phyloP scores from a whole-genome alignment of 257 asterid genomes.

The Perilla frutescens region DNA sequence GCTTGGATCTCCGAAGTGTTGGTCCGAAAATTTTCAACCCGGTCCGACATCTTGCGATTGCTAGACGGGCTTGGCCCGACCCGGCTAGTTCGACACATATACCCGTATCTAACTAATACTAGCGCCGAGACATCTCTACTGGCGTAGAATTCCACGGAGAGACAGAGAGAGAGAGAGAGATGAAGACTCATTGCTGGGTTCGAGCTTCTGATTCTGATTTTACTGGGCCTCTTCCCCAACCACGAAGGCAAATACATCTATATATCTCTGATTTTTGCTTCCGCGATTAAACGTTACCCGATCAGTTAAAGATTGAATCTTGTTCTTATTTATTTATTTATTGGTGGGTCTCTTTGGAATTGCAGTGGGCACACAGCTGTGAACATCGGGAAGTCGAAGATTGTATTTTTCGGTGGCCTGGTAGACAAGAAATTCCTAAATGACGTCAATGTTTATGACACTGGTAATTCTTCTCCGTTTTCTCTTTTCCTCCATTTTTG shows the following conservation, averaged over 20 bases:
- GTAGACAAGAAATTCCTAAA: slow-evolving; percentile 82
- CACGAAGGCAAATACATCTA: slow-evolving; percentile 62
- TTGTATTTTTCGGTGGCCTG: slow-evolving; percentile 85
- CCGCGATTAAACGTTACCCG: neutral
- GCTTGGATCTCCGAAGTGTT: no score
- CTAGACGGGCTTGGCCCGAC: no score
- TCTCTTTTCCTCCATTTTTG: slow-evolving; percentile 9
- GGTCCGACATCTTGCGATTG: no score
- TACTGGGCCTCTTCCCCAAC: slow-evolving; percentile 74
- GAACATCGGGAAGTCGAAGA: slow-evolving; percentile 88
- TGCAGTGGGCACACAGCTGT: slow-evolving; percentile 94
- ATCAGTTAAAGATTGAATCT: slow-evolving; percentile 18
- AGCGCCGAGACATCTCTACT: neutral
- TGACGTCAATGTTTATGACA: slow-evolving; percentile 76
- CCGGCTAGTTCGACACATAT: no score
- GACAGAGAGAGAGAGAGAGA: slow-evolving; percentile 4
- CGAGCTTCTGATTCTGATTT: slow-evolving; percentile 84
- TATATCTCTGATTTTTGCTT: neutral
- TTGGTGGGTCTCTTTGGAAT: slow-evolving; percentile 2
- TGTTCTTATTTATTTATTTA: neutral
- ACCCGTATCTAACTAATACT: neutral
- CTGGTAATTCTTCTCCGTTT: slow-evolving; percentile 51
- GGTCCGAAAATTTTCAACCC: no score
- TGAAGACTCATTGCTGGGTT: slow-evolving; percentile 90
- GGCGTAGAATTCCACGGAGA: neutral